Conservation (phyloP, 2,329 filamentous ascomycete species). For the Macrophomina pseudophaseolina region DNA sequence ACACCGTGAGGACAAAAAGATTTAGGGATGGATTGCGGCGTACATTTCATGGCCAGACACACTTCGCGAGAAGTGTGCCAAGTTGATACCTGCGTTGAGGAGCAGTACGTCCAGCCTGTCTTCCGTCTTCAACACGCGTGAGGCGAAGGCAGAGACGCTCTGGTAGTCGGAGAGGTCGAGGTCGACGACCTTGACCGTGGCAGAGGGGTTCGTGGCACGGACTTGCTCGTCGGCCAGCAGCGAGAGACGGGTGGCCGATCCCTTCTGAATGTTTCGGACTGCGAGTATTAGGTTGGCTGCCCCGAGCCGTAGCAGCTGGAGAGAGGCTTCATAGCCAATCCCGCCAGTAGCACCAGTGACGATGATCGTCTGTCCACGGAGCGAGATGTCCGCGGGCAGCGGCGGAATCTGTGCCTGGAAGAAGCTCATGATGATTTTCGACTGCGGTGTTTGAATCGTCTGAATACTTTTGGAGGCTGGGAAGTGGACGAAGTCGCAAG, state of each 20-base stretch:
- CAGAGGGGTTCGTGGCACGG: background rate
- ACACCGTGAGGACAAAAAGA: background rate
- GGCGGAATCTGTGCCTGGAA: conserved; percentile 10
- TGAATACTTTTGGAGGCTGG: background rate
- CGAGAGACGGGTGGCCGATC: background rate
- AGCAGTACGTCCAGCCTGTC: conserved; percentile 11
- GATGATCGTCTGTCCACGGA: conserved; percentile 9
- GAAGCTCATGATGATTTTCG: background rate
- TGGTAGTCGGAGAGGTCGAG: conserved; percentile 6
- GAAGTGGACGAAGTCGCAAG: background rate
- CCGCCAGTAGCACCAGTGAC: conserved; percentile 10
- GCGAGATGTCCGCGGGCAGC: background rate
- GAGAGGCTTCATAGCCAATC: conserved; percentile 8
- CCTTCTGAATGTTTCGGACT: conserved; percentile 9
- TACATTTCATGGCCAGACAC: conserved; percentile 15
- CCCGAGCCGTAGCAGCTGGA: conserved; percentile 1
- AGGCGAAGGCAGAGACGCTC: conserved; percentile 4
- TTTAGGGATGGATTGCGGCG: background rate
- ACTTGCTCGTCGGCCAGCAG: conserved; percentile 16
- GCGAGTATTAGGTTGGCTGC: conserved; percentile 16
- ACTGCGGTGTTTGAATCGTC: background rate
- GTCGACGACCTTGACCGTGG: background rate
- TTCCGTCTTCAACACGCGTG: background rate
- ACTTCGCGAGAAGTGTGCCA: background rate
- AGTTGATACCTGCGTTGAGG: conserved; percentile 18